Conservation (phyloP, 108 stramenopile genomes). For the Cyclotella sp. region DNA sequence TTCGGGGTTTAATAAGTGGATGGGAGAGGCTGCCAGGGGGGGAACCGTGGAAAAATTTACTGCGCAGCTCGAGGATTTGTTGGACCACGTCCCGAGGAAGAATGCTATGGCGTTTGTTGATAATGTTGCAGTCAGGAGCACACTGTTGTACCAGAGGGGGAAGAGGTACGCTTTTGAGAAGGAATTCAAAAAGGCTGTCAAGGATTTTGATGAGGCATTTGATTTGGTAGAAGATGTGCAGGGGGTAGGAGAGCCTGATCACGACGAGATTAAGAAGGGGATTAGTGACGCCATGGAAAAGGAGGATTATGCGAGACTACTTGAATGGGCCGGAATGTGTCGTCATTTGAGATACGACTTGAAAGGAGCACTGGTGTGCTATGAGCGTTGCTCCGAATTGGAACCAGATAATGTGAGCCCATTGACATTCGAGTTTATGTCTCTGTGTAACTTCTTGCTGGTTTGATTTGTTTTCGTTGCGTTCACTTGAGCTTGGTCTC, state of each 20-base stretch:
- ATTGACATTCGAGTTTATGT: too few species aligned
- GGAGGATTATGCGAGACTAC: slow-evolving; percentile 70
- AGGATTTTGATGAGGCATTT: slow-evolving; percentile 75
- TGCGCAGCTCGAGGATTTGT: slow-evolving; percentile 49
- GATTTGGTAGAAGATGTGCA: slow-evolving; percentile 54
- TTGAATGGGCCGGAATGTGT: slow-evolving; percentile 92
- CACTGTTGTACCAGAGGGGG: slow-evolving; percentile 72
- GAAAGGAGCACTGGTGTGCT: slow-evolving; percentile 74
- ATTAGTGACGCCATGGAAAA: slow-evolving; percentile 60
- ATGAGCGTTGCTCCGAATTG: slow-evolving; percentile 75
- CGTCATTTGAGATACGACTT: slow-evolving; percentile 88
- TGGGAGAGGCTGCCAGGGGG: slow-evolving; percentile 74
- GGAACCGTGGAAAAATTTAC: slow-evolving; percentile 61
- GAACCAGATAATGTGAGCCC: slow-evolving; percentile 84
- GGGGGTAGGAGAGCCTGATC: slow-evolving; percentile 32
- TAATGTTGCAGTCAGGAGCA: slow-evolving; percentile 57
- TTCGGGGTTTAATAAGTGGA: slow-evolving; percentile 88
- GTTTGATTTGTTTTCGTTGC: slow-evolving; percentile 1
- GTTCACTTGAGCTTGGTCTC: not conserved
- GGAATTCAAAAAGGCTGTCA: slow-evolving; percentile 61
- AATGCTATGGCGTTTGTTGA: slow-evolving; percentile 29
- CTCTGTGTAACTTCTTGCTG: slow-evolving; percentile 3
- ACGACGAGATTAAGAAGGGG: slow-evolving; percentile 30
- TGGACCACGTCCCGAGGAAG: slow-evolving; percentile 37
- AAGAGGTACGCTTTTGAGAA: slow-evolving; percentile 78